These are phyloP conservation scores for Solanum hybrid DNA, from an alignment of 305 asterid genomes.

Conservation along the genomic window DNA sequence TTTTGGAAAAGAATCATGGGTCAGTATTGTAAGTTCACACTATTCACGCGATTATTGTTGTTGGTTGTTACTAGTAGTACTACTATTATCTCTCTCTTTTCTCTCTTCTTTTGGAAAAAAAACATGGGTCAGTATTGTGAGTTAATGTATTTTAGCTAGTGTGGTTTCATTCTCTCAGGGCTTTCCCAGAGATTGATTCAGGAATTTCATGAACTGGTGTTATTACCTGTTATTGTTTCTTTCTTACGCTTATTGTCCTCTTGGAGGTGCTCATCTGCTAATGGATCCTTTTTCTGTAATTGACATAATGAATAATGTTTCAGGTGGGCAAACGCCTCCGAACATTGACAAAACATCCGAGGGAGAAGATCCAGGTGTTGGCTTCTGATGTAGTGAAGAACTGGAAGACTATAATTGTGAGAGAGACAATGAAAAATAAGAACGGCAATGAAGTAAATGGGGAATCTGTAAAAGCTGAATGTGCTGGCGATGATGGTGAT, in stretches of 20 bases:
- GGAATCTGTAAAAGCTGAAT: slow-evolving; percentile 10
- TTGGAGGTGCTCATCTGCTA: background rate
- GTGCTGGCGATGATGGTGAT: slow-evolving; percentile 9
- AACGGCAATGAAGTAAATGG: slow-evolving; percentile 28
- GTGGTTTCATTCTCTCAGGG: background rate
- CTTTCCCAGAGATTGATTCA: background rate
- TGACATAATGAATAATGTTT: background rate
- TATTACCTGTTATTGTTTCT: background rate
- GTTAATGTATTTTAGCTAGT: background rate
- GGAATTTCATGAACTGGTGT: background rate
- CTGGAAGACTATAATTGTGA: slow-evolving; percentile 67
- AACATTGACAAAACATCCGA: slow-evolving; percentile 76
- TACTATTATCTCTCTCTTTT: background rate
- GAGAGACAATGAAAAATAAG: slow-evolving; percentile 55
- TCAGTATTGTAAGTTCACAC: background rate
- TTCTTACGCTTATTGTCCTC: background rate
- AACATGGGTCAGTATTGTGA: background rate
- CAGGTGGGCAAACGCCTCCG: slow-evolving; percentile 92
- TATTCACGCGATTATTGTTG: background rate
- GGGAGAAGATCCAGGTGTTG: slow-evolving; percentile 57
- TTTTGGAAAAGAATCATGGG: background rate
- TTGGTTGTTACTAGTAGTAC: background rate
- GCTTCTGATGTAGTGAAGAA: slow-evolving; percentile 75
- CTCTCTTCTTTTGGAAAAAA: background rate
- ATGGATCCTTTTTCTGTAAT: background rate